These are phyloP conservation scores for Cornus florida DNA, from an alignment of 148 eudicot species.

Conservation along the genomic window DNA sequence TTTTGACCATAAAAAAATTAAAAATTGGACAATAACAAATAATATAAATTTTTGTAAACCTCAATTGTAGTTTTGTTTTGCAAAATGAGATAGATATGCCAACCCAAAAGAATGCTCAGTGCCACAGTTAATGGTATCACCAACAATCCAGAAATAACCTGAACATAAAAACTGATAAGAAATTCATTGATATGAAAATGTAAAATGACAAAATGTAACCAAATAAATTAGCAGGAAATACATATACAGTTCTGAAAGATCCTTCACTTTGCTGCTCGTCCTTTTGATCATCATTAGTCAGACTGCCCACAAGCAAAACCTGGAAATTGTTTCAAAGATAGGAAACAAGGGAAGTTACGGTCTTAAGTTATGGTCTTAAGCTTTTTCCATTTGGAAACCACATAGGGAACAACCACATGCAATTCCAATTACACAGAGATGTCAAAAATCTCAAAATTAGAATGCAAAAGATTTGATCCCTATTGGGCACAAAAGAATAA, in stretches of 20 bases:
- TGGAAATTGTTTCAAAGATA: conserved; percentile 20
- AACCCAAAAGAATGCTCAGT: conserved; percentile 67
- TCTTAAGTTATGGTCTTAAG: background rate
- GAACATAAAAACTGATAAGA: conserved; percentile 20
- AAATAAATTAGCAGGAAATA: conserved; percentile 18
- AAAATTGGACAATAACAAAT: conserved; percentile 1
- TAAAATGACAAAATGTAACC: background rate
- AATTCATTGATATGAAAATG: conserved; percentile 5
- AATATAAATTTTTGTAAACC: conserved; percentile 39
- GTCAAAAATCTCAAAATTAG: background rate
- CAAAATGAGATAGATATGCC: conserved; percentile 83
- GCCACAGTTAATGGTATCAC: conserved; percentile 72
- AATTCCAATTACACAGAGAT: no score
- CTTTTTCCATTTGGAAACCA: background rate
- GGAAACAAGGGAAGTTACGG: conserved; percentile 8
- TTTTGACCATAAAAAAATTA: background rate
- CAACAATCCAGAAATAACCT: conserved; percentile 76
- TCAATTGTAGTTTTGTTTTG: conserved; percentile 94
- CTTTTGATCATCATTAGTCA: conserved; percentile 45
- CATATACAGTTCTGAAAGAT: conserved; percentile 67
- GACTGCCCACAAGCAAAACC: conserved; percentile 90
- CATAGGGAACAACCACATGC: no score
- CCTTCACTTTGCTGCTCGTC: conserved; percentile 57
- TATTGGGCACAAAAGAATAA: background rate
- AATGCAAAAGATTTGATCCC: background rate